phyloP scores from a whole-genome alignment of 208 protist species.

The Cochliopodium minus region DNA sequence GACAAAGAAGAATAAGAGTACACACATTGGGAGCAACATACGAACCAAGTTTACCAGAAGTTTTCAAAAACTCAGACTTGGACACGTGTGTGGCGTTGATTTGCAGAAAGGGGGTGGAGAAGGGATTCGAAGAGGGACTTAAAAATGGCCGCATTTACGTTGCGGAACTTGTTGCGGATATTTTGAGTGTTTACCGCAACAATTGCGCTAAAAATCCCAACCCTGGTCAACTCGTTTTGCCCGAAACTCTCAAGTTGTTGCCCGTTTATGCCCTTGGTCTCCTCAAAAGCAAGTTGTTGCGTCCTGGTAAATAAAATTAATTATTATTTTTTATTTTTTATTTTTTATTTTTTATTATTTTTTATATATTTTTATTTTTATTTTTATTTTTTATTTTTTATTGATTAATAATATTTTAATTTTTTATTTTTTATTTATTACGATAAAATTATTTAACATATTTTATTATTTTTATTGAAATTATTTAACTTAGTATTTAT shows the following conservation, averaged over 20 bases:
- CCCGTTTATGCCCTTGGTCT: constrained; percentile 59
- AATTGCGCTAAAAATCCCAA: constrained; percentile 31
- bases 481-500: too few relatives aligned
- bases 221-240: constrained; percentile 56
- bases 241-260: constrained; percentile 65
- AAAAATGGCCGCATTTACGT: constrained; percentile 30
- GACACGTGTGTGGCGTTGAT: constrained; percentile 47
- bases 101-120: constrained; percentile 34
- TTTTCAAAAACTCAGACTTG: constrained; percentile 56
- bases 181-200: constrained; percentile 53
- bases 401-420: too few relatives aligned
- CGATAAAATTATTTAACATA: too few relatives aligned
- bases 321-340: too few relatives aligned
- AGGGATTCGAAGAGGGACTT: constrained; percentile 53
- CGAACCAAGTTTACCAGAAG: constrained; percentile 26
- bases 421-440: too few relatives aligned
- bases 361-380: too few relatives aligned
- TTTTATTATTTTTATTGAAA: too few relatives aligned
- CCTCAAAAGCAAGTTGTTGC: constrained; percentile 52
- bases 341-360: too few relatives aligned
- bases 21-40: constrained; percentile 47
- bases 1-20: constrained; percentile 60
- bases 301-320: too few relatives aligned
- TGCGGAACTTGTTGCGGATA: constrained; percentile 39
- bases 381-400: too few relatives aligned